Evolutionary conservation across 1,284 basidiomycete species (phyloP), one percentile per base, ranked within the genome.

Genomic region (Sporisorium iseilematis-ciliati): DNA sequence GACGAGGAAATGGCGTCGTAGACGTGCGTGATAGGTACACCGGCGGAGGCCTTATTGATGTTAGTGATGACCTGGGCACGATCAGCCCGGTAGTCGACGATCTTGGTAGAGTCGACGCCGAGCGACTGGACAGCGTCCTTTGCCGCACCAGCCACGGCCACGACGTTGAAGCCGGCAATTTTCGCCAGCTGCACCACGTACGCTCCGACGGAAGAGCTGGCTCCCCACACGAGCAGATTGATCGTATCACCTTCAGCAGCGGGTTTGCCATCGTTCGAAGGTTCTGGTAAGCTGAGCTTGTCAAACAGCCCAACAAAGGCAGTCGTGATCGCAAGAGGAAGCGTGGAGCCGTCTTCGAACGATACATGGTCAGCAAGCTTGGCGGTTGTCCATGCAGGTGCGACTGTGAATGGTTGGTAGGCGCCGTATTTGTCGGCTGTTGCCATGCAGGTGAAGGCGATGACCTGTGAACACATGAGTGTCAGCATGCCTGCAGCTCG

Each of bases 111-210:
- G 21, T 46, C 33, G 21, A 64, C 31, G 8, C 67, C 61, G 20
- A 70, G 53, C 4, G 51, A 46, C 26, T 52, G 26, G 2, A 70
- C 57, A 7, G 57, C 49, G 25, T 64, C 61, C 7, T 51, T 52
- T 10, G 67, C 67, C 14, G 67, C 60, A 46, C 67, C 67, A 7
- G 67, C 84, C 6, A 86, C 78, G 10, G 79, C 86, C 25, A 86
- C 75, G n/a, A 86, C 79, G 26, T 75, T 63, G 61, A 78, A 75
- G 11, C 82, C 82, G 0, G 81, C 66, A 14, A 71, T 74, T 56
- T 75, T 85, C 45, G 84, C 82, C 7, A 86, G 79, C 70, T 86
- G 86, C 14, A 79, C 76, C 3, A 79, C 84, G 61, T 81, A 86
- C 10, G 75, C 73, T 4, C 86, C 86, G 21, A 86, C 85, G 10